phyloP scores from a whole-genome alignment of 208 protist genomes.

The Vickermania ingenoplastis region DNA sequence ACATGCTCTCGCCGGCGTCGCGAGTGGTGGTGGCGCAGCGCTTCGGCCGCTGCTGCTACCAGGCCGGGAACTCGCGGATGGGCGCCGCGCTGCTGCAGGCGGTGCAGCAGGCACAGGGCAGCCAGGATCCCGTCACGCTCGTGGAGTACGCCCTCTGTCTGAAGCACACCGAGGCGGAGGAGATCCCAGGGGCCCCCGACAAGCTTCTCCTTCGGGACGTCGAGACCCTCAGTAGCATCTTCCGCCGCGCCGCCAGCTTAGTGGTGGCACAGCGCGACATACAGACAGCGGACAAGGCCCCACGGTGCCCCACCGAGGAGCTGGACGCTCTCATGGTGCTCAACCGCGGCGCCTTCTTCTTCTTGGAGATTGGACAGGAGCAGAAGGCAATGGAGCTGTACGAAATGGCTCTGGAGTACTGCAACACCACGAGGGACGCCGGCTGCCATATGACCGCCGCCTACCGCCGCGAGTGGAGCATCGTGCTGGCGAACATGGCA shows the following conservation, averaged over 20 bases:
- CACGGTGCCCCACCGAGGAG: neutral
- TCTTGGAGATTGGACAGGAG: constrained; percentile 52
- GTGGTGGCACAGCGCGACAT: constrained; percentile 28
- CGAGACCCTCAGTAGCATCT: constrained; percentile 16
- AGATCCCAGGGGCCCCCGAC: constrained; percentile 17
- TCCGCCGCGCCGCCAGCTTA: constrained; percentile 28
- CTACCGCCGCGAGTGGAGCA: constrained; percentile 44
- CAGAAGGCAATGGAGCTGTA: constrained; percentile 63
- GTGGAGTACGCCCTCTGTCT: constrained; percentile 27
- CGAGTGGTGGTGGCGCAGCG: constrained; percentile 37
- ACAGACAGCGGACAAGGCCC: constrained; percentile 12
- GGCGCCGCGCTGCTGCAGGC: constrained; percentile 36
- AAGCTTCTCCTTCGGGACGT: constrained; percentile 10
- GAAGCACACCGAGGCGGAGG: constrained; percentile 22
- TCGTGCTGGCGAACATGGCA: constrained; percentile 71
- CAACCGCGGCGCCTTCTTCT: constrained; percentile 76
- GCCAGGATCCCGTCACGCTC: constrained; percentile 25
- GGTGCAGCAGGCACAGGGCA: constrained; percentile 30
- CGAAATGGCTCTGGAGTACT: constrained; percentile 34
- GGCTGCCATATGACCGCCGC: constrained; percentile 8
- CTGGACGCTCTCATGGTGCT: constrained; percentile 35
- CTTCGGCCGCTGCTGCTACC: constrained; percentile 52
- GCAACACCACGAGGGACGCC: constrained; percentile 10
- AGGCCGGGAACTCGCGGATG: constrained; percentile 41
- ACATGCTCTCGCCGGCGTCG: constrained; percentile 24